Conservation (phyloP, 2,329 filamentous ascomycete genomes). For the Fusarium avenaceum region DNA sequence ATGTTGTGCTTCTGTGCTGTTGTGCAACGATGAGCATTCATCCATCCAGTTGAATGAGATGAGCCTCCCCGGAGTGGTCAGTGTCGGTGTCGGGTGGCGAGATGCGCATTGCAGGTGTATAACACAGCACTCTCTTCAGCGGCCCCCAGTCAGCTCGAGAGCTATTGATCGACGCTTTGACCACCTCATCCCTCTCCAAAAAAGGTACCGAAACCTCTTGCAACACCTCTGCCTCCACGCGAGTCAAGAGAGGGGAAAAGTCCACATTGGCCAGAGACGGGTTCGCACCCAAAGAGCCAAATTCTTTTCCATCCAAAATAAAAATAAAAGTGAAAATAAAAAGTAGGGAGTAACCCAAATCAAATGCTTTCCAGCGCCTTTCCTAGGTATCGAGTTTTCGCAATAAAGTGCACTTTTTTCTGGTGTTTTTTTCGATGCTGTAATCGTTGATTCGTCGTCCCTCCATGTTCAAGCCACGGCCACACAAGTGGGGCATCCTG, state of each 20-base stretch:
- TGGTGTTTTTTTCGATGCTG: constrained; percentile 31
- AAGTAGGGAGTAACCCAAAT: neutral
- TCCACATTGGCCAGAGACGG: constrained; percentile 33
- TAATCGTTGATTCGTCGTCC: constrained; percentile 36
- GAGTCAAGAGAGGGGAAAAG: constrained; percentile 15
- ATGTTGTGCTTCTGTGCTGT: constrained; percentile 3
- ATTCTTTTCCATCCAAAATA: constrained; percentile 42
- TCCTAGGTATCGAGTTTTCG: constrained; percentile 34
- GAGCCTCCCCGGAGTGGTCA: constrained; percentile 27
- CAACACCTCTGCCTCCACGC: constrained; percentile 11
- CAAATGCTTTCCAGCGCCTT: constrained; percentile 35
- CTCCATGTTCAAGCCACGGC: constrained; percentile 6
- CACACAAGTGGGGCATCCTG: constrained; percentile 30
- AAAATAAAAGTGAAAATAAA: constrained; percentile 11
- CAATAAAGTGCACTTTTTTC: constrained; percentile 30
- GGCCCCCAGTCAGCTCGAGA: constrained; percentile 14
- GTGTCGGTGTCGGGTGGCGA: constrained; percentile 1
- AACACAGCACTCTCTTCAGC: constrained; percentile 4
- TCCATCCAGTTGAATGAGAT: constrained; percentile 14
- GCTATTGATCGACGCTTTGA: constrained; percentile 23
- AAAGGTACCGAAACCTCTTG: constrained; percentile 29
- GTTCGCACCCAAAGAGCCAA: constrained; percentile 48
- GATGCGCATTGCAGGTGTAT: too few species aligned
- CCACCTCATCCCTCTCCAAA: constrained; percentile 10
- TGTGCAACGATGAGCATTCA: neutral